Evolutionary conservation across 2,329 filamentous ascomycete species (phyloP).

Genomic region (Sporothrix schenckii): DNA sequence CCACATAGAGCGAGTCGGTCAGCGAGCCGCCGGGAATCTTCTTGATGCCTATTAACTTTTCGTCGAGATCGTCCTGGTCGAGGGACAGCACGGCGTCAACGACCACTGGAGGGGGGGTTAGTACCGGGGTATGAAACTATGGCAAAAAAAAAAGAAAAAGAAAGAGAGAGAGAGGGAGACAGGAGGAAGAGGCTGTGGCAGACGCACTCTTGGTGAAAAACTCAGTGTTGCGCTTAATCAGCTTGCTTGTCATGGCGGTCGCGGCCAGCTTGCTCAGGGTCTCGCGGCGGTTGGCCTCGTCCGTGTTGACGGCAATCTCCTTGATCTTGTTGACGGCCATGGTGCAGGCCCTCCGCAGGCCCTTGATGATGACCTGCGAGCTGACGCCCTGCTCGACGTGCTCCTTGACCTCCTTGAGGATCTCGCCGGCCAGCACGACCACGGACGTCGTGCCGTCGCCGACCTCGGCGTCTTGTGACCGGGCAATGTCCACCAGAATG

Average conservation of each 20-base stretch:
- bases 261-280: conserved; percentile 86
- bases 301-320: conserved; percentile 88
- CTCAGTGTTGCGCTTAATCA: conserved; percentile 93
- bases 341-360: conserved; percentile 78
- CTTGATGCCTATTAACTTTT: conserved; percentile 97
- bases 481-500: conserved; percentile 96
- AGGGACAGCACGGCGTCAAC: conserved; percentile 94
- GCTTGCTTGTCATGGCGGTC: conserved; percentile 98
- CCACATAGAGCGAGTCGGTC: conserved; percentile 94
- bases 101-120: conserved; percentile 63
- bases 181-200: not conserved
- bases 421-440: conserved; percentile 95
- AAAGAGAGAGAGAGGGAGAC: not conserved
- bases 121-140: not conserved
- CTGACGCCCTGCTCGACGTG: conserved; percentile 96
- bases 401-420: conserved; percentile 94
- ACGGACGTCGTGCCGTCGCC: conserved; percentile 98
- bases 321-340: conserved; percentile 99
- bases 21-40: conserved; percentile 96
- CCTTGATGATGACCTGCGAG: conserved; percentile 97
- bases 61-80: conserved; percentile 95
- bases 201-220: conserved; percentile 94
- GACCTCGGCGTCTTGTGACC: conserved; percentile 98
- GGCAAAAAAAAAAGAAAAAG: not conserved
- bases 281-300: conserved; percentile 80